Base-by-base conservation (phyloP, 2,329 filamentous ascomycete species). In the Tolypocladium paradoxum region DNA sequence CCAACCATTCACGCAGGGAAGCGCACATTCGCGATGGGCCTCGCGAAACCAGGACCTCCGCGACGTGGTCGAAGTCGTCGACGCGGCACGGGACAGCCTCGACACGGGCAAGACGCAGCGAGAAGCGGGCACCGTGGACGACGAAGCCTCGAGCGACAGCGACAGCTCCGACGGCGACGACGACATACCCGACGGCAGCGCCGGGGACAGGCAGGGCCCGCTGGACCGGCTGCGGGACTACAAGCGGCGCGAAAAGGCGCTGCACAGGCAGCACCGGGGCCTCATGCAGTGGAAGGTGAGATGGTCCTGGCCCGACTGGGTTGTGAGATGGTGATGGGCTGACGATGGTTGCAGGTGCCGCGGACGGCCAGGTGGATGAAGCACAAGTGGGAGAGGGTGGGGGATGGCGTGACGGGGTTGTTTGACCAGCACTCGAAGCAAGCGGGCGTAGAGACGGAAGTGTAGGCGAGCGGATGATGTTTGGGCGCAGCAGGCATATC, bases 231-330 rank as follows among this genome's bases (percentile, higher is more conserved):
- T 82, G 47, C 77, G 75, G 53, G 83, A 86, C 55, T 87, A 83
- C 63, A 81, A 77, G 62, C 72, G 75, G 54, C 73, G 83, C 58
- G 72, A 76, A 57, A 79, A 77, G 65, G 75, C 79, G 55, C 68
- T 86, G 57, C 83, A 88, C 65, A 72, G 84, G 49, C 77, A 79
- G 62, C 83, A 90, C 61, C 70, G 83, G 24, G 86, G 86, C 0
- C 63, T 86, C 40, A 90, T 90, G 86, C 86, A 90, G 68, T 90
- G 84, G 82, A 71, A 71, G 65, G 68, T 70, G 59, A 60, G 66
- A 52, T 4, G 31, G 18, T n/a, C 14, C 16, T 36, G 27, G 9
- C 50, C 34, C 2, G 45, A 60, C 56, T 53, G 50, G 52, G 31
- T n/a, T n/a, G n/a, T 46, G 36, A 45, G 34, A 9, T 14, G n/a